Evolutionary conservation across 108 stramenopile species (phyloP), one percentile per base, ranked within the genome.

Genomic region (Fistulifera pelliculosa): DNA sequence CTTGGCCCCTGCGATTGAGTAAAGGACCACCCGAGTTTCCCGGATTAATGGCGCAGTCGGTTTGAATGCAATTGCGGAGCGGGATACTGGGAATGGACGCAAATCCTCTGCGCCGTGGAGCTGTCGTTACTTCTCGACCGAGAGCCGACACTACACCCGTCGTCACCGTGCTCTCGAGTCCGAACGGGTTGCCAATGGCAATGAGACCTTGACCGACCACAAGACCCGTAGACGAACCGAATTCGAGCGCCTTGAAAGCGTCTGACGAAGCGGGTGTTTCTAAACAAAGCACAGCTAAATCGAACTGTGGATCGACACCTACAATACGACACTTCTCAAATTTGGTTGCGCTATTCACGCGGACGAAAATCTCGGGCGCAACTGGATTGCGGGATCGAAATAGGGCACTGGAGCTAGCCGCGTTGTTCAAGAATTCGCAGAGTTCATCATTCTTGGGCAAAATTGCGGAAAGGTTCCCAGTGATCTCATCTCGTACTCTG

Each of bases 181-280:
- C 96, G 51, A 96, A 96, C 12, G 95, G 96, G 69, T 95, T 96
- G 3, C 96, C 96, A 50, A 96, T 94, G 7, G 96, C 96, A 38
- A 93, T 60, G 2, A 75, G 68, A 22, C 58, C 49, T 57, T 87
- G 83, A 16, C 90, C 90, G 16, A 85, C 85, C 47, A 73, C 68
- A 2, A 91, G 52, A 0, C 70, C 76, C 17, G 53, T 69, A 0
- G 74, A 76, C 26, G 80, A 77, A 22, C 87, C 83, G 12, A 84
- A 54, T 21, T 52, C 48, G 23, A 90, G 75, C 16, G 87, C 82
- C 38, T 70, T 54, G 15, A 65, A 49, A 2, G 85, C 48, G 27
- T 77, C 67, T n/a, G n/a, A n/a, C 1, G 58, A 40, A 8, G 66
- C 47, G 12, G 72, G 77, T 11, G 80, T 85, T 31, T 90, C 92